phyloP scores from a whole-genome alignment of 257 asterid species.

The Solanum chaucha region DNA sequence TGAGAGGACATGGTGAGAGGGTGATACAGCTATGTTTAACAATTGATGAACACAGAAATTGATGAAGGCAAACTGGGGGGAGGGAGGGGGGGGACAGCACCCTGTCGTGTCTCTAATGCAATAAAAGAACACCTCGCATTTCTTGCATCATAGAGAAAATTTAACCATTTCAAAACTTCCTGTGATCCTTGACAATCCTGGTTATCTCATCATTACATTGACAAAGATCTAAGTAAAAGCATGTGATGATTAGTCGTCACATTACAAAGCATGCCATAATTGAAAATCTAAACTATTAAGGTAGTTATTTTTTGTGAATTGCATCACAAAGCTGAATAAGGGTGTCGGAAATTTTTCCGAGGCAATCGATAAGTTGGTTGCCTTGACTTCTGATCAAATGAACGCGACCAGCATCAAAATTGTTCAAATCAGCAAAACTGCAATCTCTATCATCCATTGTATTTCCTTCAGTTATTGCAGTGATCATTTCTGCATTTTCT shows the following conservation, averaged over 20 bases:
- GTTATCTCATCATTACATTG: background rate
- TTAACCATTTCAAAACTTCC: background rate
- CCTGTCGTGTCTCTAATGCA: background rate
- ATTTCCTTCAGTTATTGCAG: constrained; percentile 45
- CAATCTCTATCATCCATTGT: constrained; percentile 33
- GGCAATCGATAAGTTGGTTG: constrained; percentile 52
- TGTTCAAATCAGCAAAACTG: constrained; percentile 32
- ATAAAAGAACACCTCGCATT: background rate
- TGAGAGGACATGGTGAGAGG: background rate
- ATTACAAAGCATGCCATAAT: background rate
- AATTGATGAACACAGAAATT: background rate
- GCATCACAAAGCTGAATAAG: constrained; percentile 52
- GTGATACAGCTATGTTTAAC: background rate
- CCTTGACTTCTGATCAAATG: constrained; percentile 52
- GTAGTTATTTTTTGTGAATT: constrained; percentile 8
- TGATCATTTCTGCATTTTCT: constrained; percentile 39
- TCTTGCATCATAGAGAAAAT: background rate
- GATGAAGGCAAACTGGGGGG: background rate
- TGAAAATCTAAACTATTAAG: background rate
- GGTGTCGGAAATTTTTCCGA: constrained; percentile 40
- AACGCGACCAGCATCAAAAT: constrained; percentile 28
- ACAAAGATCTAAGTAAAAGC: background rate
- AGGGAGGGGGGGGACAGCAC: background rate
- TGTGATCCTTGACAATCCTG: background rate
- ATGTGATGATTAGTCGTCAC: background rate